Conservation (phyloP, 2,329 filamentous ascomycete species). For the Alternaria triticina region DNA sequence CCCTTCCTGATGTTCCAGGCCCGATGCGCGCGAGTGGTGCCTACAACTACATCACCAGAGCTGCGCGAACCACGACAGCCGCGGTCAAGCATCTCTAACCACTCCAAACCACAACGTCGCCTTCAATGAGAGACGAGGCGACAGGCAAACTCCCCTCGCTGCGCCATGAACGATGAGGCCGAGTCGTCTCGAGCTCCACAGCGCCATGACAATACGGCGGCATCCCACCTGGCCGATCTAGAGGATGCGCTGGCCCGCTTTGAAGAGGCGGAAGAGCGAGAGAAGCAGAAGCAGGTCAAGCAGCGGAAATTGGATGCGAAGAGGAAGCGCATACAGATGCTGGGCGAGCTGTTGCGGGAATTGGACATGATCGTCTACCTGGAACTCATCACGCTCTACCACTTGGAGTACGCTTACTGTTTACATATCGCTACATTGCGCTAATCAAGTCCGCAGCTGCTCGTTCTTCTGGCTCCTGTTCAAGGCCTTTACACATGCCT, state of each 20-base stretch:
- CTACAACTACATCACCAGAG: slow-evolving; percentile 23
- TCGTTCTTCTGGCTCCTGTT: slow-evolving; percentile 64
- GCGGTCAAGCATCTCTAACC: slow-evolving; percentile 8
- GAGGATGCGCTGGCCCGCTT: slow-evolving; percentile 20
- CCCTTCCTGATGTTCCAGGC: slow-evolving; percentile 39
- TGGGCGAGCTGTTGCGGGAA: slow-evolving; percentile 63
- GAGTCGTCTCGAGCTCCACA: slow-evolving; percentile 43
- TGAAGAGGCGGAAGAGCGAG: slow-evolving; percentile 28
- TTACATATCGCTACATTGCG: not conserved
- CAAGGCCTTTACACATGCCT: slow-evolving; percentile 62
- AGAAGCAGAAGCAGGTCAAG: slow-evolving; percentile 26
- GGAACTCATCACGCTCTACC: slow-evolving; percentile 66
- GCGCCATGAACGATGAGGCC: slow-evolving; percentile 50
- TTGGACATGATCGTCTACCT: slow-evolving; percentile 67
- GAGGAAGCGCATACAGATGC: slow-evolving; percentile 45
- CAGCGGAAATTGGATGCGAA: slow-evolving; percentile 43
- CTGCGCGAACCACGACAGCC: slow-evolving; percentile 16
- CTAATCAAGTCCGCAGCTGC: slow-evolving; percentile 52
- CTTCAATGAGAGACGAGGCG: slow-evolving; percentile 35
- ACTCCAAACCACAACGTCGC: slow-evolving; percentile 15
- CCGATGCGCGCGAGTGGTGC: slow-evolving; percentile 26
- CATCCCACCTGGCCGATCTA: slow-evolving; percentile 16
- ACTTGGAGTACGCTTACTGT: slow-evolving; percentile 63
- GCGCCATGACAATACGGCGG: slow-evolving; percentile 23
- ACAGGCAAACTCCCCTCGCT: slow-evolving; percentile 14